Base-by-base conservation (phyloP, 306 rosid species). In the Rubus parviflorus region DNA sequence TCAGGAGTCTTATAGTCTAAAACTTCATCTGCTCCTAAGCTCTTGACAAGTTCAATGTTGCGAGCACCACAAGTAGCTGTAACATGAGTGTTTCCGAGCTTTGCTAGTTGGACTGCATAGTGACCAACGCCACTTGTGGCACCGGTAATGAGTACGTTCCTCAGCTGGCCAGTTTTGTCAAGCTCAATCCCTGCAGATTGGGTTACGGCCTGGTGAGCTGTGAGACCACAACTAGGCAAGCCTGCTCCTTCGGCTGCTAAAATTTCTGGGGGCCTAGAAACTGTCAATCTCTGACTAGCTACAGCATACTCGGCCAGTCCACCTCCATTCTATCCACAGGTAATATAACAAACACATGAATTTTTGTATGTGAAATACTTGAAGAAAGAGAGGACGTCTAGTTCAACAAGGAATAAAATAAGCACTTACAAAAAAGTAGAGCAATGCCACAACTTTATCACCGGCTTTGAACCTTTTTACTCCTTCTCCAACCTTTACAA, bases 91-190 rank as follows among this genome's bases (percentile, higher is more conserved):
- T 93, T 90, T 49, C 90, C 94, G 0, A 93, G 88, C 87, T 93
- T 93, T n/a, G 97, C 96, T 3, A 93, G 76, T 76, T 89, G 97
- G 68, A 93, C 88, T 1, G 94, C 96, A 12, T 87, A 89, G 38
- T 86, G 94, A 2, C 94, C 97, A 11, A 93, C 93, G 14, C 97
- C 97, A 3, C 97, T 93, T 0, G 91, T 90, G 64, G 94, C 96
- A 19, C 93, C 98, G 10, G 98, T 93, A 51, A 93, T 13, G 75
- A 93, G 76, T 61, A 93, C 68, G 84, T 93, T 91, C 20, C 81
- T 80, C 54, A 46, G 79, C 46, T 72, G 68, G 0, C 90, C 88
- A 5, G 77, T 82, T 73, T 82, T 78, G 14, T 88, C 85, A 10
- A 91, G 91, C 46, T 86, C 86, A 81, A 91, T 41, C 47, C 89